These are phyloP conservation scores for Ananas comosus DNA, from an alignment of 176 grass and related monocot species.

Conservation along the genomic window DNA sequence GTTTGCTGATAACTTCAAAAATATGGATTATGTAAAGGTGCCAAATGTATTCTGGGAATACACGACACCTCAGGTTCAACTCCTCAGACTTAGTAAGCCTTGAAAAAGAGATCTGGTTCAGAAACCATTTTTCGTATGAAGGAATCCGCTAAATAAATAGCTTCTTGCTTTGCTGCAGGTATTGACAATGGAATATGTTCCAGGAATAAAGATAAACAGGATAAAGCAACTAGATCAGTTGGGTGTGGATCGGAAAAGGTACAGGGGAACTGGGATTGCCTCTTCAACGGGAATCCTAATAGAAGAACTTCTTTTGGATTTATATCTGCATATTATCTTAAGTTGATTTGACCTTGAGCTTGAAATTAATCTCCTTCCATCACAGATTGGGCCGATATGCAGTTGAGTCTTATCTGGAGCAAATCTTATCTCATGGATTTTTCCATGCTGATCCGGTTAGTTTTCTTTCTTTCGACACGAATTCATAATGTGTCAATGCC, in stretches of 20 bases:
- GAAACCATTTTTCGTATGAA: not conserved
- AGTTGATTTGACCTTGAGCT: not conserved
- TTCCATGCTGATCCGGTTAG: constrained; percentile 97
- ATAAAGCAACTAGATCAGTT: constrained; percentile 95
- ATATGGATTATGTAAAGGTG: constrained; percentile 84
- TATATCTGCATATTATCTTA: not conserved
- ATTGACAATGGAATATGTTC: constrained; percentile 97
- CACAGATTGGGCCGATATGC: constrained; percentile 85
- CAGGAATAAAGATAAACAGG: constrained; percentile 99
- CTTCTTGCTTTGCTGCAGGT: constrained; percentile 41
- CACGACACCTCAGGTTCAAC: constrained; percentile 85
- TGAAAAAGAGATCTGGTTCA: constrained; percentile 12
- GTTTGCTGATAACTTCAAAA: constrained; percentile 83
- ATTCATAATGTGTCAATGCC: too few species aligned
- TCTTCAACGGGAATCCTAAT: not conserved
- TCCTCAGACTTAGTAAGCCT: constrained; percentile 21
- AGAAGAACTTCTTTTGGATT: constrained; percentile 9
- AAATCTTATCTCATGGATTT: constrained; percentile 96
- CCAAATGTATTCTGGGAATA: constrained; percentile 80
- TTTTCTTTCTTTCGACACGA: not conserved
- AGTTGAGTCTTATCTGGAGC: constrained; percentile 97
- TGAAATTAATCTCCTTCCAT: constrained; percentile 10
- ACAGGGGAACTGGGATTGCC: not conserved
- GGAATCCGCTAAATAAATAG: constrained; percentile 1
- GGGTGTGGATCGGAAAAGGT: constrained; percentile 94